Evolutionary conservation across 208 protist species (phyloP), one percentile per base, ranked within the genome.

Genomic region (Giardia muris): DNA sequence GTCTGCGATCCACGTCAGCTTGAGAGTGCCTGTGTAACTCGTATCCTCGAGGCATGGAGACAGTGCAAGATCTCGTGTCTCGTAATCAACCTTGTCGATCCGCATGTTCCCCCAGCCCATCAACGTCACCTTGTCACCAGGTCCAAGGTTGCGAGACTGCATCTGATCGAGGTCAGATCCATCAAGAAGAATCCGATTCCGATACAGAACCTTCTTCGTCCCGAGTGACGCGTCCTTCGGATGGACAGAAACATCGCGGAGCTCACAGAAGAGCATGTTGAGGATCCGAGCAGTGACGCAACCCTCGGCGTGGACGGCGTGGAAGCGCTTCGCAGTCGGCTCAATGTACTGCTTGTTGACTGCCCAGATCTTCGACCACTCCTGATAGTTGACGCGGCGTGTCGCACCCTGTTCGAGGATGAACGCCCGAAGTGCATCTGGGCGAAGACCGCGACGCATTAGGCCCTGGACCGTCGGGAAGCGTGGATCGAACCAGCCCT

Each of bases 101-200:
- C 96, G 96, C 1, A 96, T 96, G 94, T 99, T 99, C 93, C 98
- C 97, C 98, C 97, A 99, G 93, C 97, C 95, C 97, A 99, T 98
- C 46, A 99, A 95, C 1, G 98, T 99, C 87, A 99, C 95, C 94
- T 99, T 97, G 43, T 98, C 97, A 87, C 96, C 96, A 0, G 96
- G 96, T 86, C 96, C 95, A 76, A 76, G 30, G 57, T 30, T 30
- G 19, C 30, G 57, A 30, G 98, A 46, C 46, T 90, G 0, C 3
- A 92, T 44, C 43, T 2, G 4, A 4, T 87, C 46, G 42, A 46
- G 67, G 93, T 99, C 98, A 90, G 97, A 96, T 19, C 93, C 93
- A 93, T 98, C 97, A 0, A 99, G 92, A 87, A 97, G 95, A 57
- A 99, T 95, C 4, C 95, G 94, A 2, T 42, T 39, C 45, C 46